phyloP scores from a whole-genome alignment of 2,329 filamentous ascomycete genomes.

The Ascocoryne sarcoides region DNA sequence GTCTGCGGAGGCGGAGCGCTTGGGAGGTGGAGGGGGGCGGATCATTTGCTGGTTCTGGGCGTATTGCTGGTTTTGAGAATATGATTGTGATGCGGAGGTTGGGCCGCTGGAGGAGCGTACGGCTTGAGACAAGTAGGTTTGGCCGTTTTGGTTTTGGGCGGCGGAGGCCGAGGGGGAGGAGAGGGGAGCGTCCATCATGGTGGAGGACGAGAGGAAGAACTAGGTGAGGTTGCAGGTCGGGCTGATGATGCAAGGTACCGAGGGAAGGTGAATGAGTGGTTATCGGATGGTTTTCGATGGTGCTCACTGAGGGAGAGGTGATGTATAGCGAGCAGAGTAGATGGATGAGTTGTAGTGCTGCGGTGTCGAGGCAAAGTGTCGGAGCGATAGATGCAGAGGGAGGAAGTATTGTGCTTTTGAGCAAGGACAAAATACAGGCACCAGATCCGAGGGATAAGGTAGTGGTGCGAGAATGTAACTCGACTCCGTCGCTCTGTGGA shows the following conservation, averaged over 20 bases:
- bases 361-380: not conserved
- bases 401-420: too few species aligned
- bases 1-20: conserved; percentile 20
- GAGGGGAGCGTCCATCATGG: conserved; percentile 3
- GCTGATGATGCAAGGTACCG: too few species aligned
- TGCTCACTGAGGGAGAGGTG: not conserved
- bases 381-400: not conserved
- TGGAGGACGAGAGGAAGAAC: too few species aligned
- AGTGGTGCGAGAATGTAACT: too few species aligned
- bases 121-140: not conserved
- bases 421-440: too few species aligned
- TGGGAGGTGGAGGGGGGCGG: not conserved
- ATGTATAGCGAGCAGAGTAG: not conserved
- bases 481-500: too few species aligned
- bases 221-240: too few species aligned
- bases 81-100: conserved; percentile 48
- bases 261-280: too few species aligned
- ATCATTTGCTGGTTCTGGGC: not conserved
- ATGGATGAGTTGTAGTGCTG: not conserved
- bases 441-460: too few species aligned
- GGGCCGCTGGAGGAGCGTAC: conserved; percentile 26
- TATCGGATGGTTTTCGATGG: too few species aligned
- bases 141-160: conserved; percentile 3
- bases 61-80: conserved; percentile 47
- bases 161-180: conserved; percentile 6